Conservation (phyloP, 257 asterid genomes). For the Ophiorrhiza pumila region DNA sequence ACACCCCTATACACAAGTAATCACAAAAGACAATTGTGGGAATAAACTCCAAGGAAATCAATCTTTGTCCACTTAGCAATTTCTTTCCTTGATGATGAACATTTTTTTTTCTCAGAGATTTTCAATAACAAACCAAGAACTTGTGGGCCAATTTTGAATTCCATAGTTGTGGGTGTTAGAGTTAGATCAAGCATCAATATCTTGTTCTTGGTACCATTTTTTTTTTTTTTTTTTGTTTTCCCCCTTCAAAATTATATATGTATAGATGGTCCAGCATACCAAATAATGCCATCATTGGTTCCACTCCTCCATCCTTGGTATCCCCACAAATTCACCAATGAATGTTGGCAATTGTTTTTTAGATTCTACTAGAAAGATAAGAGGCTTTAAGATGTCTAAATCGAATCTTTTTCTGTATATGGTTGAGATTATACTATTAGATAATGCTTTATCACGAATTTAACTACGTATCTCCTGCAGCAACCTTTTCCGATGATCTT, state of each 20-base stretch:
- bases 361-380: neutral
- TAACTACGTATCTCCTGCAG: no score
- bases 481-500: no score
- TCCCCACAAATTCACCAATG: neutral
- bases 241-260: neutral
- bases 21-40: no score
- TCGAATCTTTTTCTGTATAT: neutral
- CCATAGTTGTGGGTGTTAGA: constrained; percentile 11
- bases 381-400: neutral
- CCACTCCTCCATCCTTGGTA: neutral
- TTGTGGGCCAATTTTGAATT: constrained; percentile 20
- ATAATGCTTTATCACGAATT: no score
- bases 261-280: no score
- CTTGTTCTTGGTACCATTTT: neutral
- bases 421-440: no score
- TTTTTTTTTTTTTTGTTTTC: no score
- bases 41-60: no score
- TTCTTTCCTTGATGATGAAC: constrained; percentile 8
- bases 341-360: neutral
- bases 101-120: neutral
- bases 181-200: constrained; percentile 3
- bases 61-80: neutral
- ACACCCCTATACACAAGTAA: no score
- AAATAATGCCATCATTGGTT: neutral
- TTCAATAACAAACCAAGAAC: neutral